Evolutionary conservation across 306 rosid species (phyloP).

Genomic region (Hippophae rhamnoides): DNA sequence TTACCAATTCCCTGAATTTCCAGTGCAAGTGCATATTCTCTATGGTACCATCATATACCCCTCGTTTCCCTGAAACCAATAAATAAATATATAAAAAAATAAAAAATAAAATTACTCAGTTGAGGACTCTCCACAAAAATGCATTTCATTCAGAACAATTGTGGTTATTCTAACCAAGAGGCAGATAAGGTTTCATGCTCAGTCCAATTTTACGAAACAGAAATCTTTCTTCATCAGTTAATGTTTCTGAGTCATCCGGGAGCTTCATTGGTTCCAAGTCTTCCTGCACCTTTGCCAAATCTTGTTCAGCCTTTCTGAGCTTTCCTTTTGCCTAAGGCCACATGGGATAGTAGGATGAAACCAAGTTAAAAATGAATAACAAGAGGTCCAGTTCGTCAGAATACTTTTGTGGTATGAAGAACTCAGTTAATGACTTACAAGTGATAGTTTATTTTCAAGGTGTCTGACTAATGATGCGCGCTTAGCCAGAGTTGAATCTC

Average conservation of each 20-base stretch:
- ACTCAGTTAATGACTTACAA: constrained; percentile 39
- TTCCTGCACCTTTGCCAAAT: constrained; percentile 58
- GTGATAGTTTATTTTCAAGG: constrained; percentile 53
- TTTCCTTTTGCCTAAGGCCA: constrained; percentile 61
- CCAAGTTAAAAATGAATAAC: neutral
- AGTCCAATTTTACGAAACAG: constrained; percentile 82
- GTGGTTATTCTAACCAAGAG: constrained; percentile 51
- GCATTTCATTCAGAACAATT: constrained; percentile 17
- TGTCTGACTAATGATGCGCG: constrained; percentile 40
- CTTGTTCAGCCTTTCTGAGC: constrained; percentile 62
- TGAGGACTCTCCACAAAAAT: constrained; percentile 12
- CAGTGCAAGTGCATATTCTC: constrained; percentile 97
- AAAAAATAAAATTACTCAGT: constrained; percentile 16
- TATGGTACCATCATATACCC: constrained; percentile 73
- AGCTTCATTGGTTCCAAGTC: constrained; percentile 58
- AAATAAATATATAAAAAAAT: constrained; percentile 7
- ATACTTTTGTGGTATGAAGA: constrained; percentile 12
- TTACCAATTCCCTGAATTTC: constrained; percentile 83
- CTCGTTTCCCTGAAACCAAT: constrained; percentile 65
- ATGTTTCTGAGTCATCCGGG: constrained; percentile 79
- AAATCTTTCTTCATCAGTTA: constrained; percentile 74
- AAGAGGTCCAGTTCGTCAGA: neutral
- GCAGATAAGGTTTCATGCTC: constrained; percentile 78
- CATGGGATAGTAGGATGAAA: constrained; percentile 24
- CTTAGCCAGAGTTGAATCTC: constrained; percentile 51